Evolutionary conservation across 495 filamentous ascomycete genomes (phyloP).

Genomic region (Lasiosphaeria ovina): DNA sequence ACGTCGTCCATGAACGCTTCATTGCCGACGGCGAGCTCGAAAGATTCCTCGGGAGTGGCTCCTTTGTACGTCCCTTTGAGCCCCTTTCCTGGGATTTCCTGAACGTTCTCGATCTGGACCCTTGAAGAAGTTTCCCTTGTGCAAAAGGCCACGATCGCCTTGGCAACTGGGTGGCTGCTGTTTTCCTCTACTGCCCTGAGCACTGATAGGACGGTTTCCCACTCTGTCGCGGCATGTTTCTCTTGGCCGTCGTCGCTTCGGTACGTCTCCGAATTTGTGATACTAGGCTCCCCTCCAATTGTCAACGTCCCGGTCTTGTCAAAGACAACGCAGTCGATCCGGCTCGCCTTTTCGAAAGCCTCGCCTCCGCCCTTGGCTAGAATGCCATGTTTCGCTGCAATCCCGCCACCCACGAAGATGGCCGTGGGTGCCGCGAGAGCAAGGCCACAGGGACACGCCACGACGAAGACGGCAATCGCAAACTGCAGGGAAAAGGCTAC

Average conservation of each 20-base stretch:
- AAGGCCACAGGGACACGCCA: slow-evolving; percentile 92
- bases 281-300: slow-evolving; percentile 72
- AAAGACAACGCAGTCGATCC: slow-evolving; percentile 83
- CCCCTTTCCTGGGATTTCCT: slow-evolving; percentile 80
- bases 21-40: slow-evolving; percentile 80
- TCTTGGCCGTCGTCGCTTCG: slow-evolving; percentile 10
- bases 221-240: slow-evolving; percentile 4
- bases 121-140: slow-evolving; percentile 26
- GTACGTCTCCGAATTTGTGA: slow-evolving; percentile 66
- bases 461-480: slow-evolving; percentile 91
- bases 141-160: slow-evolving; percentile 73
- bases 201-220: slow-evolving; percentile 41
- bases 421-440: slow-evolving; percentile 91
- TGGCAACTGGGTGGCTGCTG: slow-evolving; percentile 85
- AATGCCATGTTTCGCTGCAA: slow-evolving; percentile 86
- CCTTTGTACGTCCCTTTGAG: slow-evolving; percentile 66
- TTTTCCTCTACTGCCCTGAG: slow-evolving; percentile 72
- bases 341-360: slow-evolving; percentile 91
- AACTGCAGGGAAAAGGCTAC: slow-evolving; percentile 86
- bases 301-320: slow-evolving; percentile 97
- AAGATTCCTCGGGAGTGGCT: slow-evolving; percentile 32
- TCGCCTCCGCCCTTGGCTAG: slow-evolving; percentile 94
- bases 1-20: slow-evolving; percentile 65
- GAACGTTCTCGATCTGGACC: slow-evolving; percentile 47
- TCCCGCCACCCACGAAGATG: slow-evolving; percentile 83